Evolutionary conservation across 2,329 filamentous ascomycete species (phyloP), one percentile per base, ranked within the genome.

Genomic region (Aspergillus hiratsukae): DNA sequence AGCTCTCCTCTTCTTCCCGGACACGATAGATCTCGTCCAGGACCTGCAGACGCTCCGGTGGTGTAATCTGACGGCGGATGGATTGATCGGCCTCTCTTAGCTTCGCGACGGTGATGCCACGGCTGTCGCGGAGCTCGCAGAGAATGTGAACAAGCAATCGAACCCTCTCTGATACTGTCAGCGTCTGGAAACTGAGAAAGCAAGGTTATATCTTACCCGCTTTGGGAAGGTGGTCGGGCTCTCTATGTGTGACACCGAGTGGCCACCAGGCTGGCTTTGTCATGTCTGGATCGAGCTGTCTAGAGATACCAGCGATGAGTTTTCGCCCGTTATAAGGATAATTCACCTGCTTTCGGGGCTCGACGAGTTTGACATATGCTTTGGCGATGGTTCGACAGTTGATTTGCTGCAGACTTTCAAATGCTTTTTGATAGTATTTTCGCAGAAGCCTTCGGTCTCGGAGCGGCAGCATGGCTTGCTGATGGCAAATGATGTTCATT

Each of bases 191-290:
- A 4, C 31, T 8, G 41, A 43, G 19, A 11, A 21, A 9, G 11
- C 8, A 54, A 3, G 11, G 31, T 1, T 11, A 17, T 28, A 21
- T 9, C 66, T 52, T 57, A 72, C 69, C 69, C 27, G 61, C 57
- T 28, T 72, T 72, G 4, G 66, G 63, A 3, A 72, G 63, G 56
- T 72, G 70, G 46, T 72, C 70, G 1, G 70, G 70, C 49, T 72
- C 70, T 4, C 63, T 62, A 48, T 72, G 70, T 8, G 63, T 60
- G 4, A 72, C 70, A 9, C 65, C 69, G 11, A 60, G 45, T 1
- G 70, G 70, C 70, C 70, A 72, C 70, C 70, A 72, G 6, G 58
- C 64, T 3, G 70, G 70, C 53, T 72, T 72, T 9, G 70, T 72
- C 48, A 62, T 51, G 52, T 72, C 70, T 0, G 70, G 70, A 43